phyloP scores from a whole-genome alignment of 257 asterid species.

The Gentiana straminea region DNA sequence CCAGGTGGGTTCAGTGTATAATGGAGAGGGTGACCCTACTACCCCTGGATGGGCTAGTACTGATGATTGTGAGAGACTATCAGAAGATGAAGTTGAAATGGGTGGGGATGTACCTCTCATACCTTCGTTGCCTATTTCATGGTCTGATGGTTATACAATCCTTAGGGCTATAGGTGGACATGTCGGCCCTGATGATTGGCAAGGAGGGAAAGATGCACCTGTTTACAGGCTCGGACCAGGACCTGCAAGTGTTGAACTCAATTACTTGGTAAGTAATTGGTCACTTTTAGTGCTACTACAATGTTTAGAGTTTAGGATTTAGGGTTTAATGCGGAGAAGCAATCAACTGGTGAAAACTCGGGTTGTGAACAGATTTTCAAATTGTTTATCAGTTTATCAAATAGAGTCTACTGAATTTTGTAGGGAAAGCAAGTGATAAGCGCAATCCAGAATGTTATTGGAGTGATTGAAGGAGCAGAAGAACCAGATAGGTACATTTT shows the following conservation, averaged over 20 bases:
- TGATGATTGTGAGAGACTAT: constrained; percentile 58
- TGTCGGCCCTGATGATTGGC: constrained; percentile 74
- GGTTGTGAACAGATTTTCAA: not conserved
- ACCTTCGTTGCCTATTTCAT: constrained; percentile 74
- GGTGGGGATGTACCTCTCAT: constrained; percentile 61
- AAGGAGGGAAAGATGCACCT: constrained; percentile 62
- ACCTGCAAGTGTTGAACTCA: constrained; percentile 58
- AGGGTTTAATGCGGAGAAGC: not conserved
- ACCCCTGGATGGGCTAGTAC: constrained; percentile 93
- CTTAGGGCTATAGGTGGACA: constrained; percentile 51
- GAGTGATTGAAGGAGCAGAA: constrained; percentile 63
- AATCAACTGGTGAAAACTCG: not conserved
- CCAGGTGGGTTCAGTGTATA: constrained; percentile 62
- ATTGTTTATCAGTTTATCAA: constrained; percentile 1
- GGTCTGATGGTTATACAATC: constrained; percentile 61
- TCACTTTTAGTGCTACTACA: too few relatives aligned
- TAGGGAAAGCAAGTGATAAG: constrained; percentile 80
- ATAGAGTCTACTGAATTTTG: constrained; percentile 6
- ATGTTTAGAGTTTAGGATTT: not conserved
- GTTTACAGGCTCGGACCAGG: constrained; percentile 75
- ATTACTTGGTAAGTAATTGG: constrained; percentile 39
- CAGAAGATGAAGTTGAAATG: constrained; percentile 48
- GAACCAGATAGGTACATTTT: constrained; percentile 65
- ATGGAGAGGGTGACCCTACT: constrained; percentile 70
- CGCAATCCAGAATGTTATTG: constrained; percentile 78